A percentile compares a stretch with the other conserved stretches of the same genome.
phyloP scores from a whole-genome alignment of 257 asterid genomes.

The Voacanga thouarsii region DNA sequence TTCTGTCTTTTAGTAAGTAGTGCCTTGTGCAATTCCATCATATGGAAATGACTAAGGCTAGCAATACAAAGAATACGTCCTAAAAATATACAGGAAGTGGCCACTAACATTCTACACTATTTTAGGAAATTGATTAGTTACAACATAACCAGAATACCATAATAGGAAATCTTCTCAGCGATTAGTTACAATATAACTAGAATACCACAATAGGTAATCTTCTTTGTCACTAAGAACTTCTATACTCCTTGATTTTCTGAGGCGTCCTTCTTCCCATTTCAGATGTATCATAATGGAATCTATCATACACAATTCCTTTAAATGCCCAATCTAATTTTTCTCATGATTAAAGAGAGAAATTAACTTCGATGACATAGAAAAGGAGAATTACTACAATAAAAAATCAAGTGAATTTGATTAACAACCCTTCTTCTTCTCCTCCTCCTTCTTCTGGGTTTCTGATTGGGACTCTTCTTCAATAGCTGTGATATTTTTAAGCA shows the following conservation, averaged over 20 bases:
- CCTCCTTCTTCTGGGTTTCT: too few species aligned
- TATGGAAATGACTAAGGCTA: background rate
- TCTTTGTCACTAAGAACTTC: background rate
- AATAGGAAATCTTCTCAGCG: background rate
- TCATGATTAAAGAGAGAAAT: too few species aligned
- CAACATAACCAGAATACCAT: background rate
- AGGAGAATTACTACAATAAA: too few species aligned
- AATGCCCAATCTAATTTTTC: background rate
- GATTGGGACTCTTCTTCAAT: too few species aligned
- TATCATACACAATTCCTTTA: background rate
- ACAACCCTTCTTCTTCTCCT: too few species aligned
- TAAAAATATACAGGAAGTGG: background rate
- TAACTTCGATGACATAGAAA: too few species aligned
- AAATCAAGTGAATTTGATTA: too few species aligned
- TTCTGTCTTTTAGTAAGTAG: background rate
- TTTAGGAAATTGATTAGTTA: background rate
- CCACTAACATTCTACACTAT: background rate
- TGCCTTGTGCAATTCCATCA: background rate
- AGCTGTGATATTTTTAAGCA: too few species aligned
- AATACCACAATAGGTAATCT: too few species aligned
- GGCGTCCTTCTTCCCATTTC: background rate
- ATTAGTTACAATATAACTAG: too few species aligned
- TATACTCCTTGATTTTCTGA: background rate
- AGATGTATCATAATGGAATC: background rate
- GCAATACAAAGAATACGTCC: background rate